Conservation (phyloP, 495 filamentous ascomycete genomes). For the Lasiosphaeria miniovina region DNA sequence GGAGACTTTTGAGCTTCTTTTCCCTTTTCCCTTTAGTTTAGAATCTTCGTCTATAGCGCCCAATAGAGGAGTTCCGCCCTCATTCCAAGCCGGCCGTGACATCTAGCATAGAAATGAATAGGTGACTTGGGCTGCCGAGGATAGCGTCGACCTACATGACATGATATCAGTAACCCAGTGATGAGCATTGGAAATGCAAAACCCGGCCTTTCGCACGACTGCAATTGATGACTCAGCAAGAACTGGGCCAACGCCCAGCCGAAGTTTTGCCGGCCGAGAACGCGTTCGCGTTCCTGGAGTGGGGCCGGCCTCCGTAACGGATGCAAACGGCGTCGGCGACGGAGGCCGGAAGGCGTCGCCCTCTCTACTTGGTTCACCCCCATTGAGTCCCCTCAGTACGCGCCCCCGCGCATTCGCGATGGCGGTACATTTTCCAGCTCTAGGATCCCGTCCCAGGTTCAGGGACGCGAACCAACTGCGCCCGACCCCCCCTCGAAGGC, state of each 20-base stretch:
- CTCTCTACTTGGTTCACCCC: constrained; percentile 3
- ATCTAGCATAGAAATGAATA: too few species aligned
- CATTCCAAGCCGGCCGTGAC: too few species aligned
- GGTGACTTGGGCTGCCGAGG: too few species aligned
- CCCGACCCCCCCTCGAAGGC: too few species aligned
- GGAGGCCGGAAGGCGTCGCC: constrained; percentile 8
- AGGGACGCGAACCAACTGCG: constrained; percentile 6
- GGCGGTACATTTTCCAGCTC: constrained; percentile 3
- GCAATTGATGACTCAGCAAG: constrained; percentile 4
- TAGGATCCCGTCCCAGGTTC: constrained; percentile 6
- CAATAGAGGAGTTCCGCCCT: too few species aligned
- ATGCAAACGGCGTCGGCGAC: constrained; percentile 4
- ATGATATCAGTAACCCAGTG: too few species aligned
- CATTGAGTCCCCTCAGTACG: constrained; percentile 1
- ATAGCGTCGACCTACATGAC: too few species aligned
- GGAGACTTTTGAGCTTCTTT: too few species aligned
- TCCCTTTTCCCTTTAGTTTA: too few species aligned
- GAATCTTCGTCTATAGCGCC: too few species aligned
- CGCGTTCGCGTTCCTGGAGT: constrained; percentile 5
- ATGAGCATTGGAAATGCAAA: too few species aligned
- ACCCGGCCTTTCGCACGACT: too few species aligned
- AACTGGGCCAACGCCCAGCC: background rate
- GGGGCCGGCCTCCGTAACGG: constrained; percentile 9
- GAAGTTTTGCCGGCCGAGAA: constrained; percentile 2
- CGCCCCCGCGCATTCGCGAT: constrained; percentile 5